Percentiles rank a stretch among this genome's conserved stretches.
phyloP scores from a whole-genome alignment of 179 eudicot genomes.

The Monotropa hypopitys region DNA sequence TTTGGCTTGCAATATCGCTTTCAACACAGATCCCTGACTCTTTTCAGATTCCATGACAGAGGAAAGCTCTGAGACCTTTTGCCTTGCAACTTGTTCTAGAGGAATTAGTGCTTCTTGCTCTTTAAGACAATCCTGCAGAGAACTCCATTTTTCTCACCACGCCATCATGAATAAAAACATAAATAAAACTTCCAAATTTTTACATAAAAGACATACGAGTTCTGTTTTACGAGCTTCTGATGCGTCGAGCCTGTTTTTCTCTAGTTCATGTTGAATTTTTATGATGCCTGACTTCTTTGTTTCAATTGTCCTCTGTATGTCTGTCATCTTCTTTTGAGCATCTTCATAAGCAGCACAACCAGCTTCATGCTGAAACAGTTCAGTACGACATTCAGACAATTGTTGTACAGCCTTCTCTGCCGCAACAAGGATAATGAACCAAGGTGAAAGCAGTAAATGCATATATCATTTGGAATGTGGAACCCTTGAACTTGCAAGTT shows the following conservation, averaged over 20 bases:
- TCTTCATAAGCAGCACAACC: constrained; percentile 58
- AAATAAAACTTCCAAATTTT: not conserved
- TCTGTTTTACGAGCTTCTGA: constrained; percentile 55
- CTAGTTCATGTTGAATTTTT: constrained; percentile 35
- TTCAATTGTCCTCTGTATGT: constrained; percentile 33
- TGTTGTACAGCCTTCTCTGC: not conserved
- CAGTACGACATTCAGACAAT: constrained; percentile 1
- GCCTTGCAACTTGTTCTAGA: constrained; percentile 83
- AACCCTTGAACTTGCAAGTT: not conserved
- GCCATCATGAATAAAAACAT: not conserved
- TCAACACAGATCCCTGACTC: constrained; percentile 84
- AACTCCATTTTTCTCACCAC: not conserved
- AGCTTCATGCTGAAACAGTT: constrained; percentile 60
- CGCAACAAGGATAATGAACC: not conserved
- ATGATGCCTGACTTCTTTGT: constrained; percentile 36
- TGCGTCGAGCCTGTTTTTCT: constrained; percentile 44
- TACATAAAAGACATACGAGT: constrained; percentile 36
- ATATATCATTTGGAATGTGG: no score
- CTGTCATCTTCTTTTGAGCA: constrained; percentile 63
- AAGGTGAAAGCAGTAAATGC: not conserved
- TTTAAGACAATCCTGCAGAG: constrained; percentile 49
- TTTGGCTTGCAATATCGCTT: constrained; percentile 80
- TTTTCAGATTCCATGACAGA: constrained; percentile 74
- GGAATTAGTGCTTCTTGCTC: constrained; percentile 72
- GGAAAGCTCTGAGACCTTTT: constrained; percentile 63